phyloP scores from a whole-genome alignment of 148 eudicot genomes.

The Spergularia marina region DNA sequence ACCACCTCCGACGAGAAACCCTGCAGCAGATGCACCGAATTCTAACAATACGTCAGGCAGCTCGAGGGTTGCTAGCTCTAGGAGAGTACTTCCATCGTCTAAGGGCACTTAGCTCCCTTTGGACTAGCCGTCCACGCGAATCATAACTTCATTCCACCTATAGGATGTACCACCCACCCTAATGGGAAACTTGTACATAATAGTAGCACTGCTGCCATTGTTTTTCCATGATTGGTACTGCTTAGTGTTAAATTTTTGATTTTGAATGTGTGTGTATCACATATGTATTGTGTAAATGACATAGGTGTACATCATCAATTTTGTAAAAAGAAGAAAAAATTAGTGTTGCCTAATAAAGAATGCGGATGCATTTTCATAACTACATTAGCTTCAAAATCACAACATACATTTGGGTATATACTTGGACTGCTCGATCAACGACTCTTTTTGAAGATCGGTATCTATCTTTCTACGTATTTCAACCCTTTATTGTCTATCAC shows the following conservation, averaged over 20 bases:
- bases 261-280: conserved; percentile 22
- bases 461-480: too few species aligned
- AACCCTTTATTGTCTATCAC: too few species aligned
- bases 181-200: conserved; percentile 28
- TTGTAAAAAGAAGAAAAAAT: conserved; percentile 20
- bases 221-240: conserved; percentile 16
- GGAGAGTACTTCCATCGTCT: conserved; percentile 88
- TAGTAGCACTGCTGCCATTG: conserved; percentile 24
- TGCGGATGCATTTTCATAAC: not conserved
- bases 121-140: conserved; percentile 54
- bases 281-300: conserved; percentile 26
- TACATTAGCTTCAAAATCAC: too few species aligned
- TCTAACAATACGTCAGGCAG: conserved; percentile 68
- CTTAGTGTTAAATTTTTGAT: conserved; percentile 2
- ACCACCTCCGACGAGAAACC: conserved; percentile 73
- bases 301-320: conserved; percentile 28
- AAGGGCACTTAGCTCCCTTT: conserved; percentile 58
- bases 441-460: too few species aligned
- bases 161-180: conserved; percentile 16
- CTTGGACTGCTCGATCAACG: not conserved
- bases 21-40: conserved; percentile 69
- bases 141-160: conserved; percentile 20
- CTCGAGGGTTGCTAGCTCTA: conserved; percentile 70
- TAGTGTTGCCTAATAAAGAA: conserved; percentile 12
- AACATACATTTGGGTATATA: too few species aligned